Evolutionary conservation across 2,329 filamentous ascomycete genomes (phyloP).

Genomic region (Raffaelea ambrosiae): DNA sequence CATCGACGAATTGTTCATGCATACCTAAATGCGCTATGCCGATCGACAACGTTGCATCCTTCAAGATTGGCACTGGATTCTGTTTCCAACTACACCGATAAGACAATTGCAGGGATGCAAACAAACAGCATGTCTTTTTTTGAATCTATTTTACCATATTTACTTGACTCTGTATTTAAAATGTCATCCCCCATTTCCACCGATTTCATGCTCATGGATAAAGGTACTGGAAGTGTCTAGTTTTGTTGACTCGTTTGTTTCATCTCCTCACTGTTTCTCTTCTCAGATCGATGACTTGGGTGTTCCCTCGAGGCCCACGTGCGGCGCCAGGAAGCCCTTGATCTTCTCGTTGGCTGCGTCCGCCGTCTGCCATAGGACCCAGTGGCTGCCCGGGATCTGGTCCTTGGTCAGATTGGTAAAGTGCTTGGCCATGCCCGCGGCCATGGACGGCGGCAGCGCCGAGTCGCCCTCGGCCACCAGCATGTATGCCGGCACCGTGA

Average conservation of each 20-base stretch:
- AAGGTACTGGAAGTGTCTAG: too few species aligned
- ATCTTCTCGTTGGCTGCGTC: constrained; percentile 63
- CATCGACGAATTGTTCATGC: too few species aligned
- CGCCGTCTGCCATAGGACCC: constrained; percentile 70
- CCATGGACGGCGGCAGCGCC: constrained; percentile 65
- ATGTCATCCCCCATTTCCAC: too few species aligned
- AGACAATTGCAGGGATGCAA: too few species aligned
- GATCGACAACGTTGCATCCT: too few species aligned
- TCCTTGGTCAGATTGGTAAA: constrained; percentile 56
- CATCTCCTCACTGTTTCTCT: background rate
- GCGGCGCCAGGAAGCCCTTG: constrained; percentile 55
- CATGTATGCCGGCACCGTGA: constrained; percentile 62
- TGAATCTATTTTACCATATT: background rate
- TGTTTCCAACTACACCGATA: too few species aligned
- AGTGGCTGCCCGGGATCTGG: constrained; percentile 66
- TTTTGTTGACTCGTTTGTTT: too few species aligned
- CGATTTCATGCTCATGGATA: too few species aligned
- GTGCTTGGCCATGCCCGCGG: constrained; percentile 58
- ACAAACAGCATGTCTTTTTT: background rate
- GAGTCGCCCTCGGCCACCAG: constrained; percentile 63
- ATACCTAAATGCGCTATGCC: too few species aligned
- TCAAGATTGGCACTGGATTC: too few species aligned
- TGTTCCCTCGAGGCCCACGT: constrained; percentile 23
- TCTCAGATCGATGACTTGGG: constrained; percentile 28
- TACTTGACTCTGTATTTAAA: too few species aligned